Evolutionary conservation across 352 stramenopile species (phyloP), one percentile per base, ranked within the genome.

Genomic region (Plasmopara halstedii): DNA sequence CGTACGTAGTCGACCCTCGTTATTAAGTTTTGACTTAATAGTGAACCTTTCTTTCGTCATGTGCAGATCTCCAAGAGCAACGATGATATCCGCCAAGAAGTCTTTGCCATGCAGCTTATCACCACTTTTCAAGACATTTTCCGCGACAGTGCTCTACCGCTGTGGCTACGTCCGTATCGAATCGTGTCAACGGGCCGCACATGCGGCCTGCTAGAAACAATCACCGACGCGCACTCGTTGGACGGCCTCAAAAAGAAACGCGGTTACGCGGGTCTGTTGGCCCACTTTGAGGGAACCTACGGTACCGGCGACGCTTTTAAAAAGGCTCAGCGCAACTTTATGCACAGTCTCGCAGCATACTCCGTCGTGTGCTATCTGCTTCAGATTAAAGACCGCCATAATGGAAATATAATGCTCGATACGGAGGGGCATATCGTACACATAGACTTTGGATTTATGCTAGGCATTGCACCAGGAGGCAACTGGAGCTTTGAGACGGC

Each of bases 381-480:
- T 18, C 72, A 92, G 63, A 87, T 97, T 57, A 97, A 97, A 70
- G 88, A 97, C 58, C 75, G 90, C 10, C 94, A 98, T 71, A 98
- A 98, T 58, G 95, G 91, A 13, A 98, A 98, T 46, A 97, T 98
- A 45, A 59, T 98, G 42, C 68, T 98, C 23, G 88, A 97, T 56
- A 74, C 56, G 15, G 46, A 88, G 35, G 91, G 90, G 0, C 79
- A 96, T 46, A 50, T 97, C 21, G 80, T 97, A 29, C 95, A 98
- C 73, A 98, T 98, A 46, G 95, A 98, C 67, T 98, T 98, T 64
- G 95, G 95, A 4, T 98, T 97, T 55, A 82, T 98, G 32, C 73
- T 98, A 4, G 94, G 91, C 18, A 95, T 97, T 45, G 88, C 85
- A 17, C 94, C 95, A 22, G 91, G 96, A 23, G 90, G 89, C 25